Evolutionary conservation across 1,284 basidiomycete genomes (phyloP), one percentile per base, ranked within the genome.

Genomic region (Rhodotorula sp.): DNA sequence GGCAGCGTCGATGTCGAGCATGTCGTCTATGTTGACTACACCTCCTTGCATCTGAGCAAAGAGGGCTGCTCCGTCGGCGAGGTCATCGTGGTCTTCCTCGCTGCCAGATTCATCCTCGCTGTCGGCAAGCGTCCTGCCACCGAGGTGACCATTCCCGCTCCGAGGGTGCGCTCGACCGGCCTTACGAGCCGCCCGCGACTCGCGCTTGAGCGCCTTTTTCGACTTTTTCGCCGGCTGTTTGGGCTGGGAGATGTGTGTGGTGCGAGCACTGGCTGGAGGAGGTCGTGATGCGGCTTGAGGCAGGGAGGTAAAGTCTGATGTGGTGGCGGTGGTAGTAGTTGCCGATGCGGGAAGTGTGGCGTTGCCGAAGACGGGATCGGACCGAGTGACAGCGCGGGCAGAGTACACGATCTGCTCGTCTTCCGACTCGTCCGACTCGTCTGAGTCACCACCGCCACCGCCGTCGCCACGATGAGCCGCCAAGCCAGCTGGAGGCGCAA

Each of bases 101-200:
- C 51, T 60, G 6, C 49, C 67, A 7, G 45, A 62, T 4, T 64
- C 69, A 33, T 73, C 71, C 4, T 45, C 62, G 22, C 51, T 14
- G 5, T 49, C 60, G 37, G 37, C 51, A 24, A 67, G 57, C 24
- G 37, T 42, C 17, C 46, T 42, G 20, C 44, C 26, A 4, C 26
- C 22, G 6, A 64, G 60, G 33, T 70, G 66, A 3, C 46, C 44
- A 55, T 73, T 75, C 8, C 74, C 74, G 24, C 33, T 58, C 14
- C 74, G 49, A 4, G 67, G 65, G 55, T 75, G 74, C 17, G 26
- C 45, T 18, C 56, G 56, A 4, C 74, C 74, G 29, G 62, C 45
- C 33, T 67, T 73, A 15, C 74, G 65, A 8, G 74, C 74, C 22
- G 57, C 61, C 18, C 65, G 64, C 8, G 65, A 59, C n/a, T 67